Evolutionary conservation across 2,329 filamentous ascomycete genomes (phyloP).

Genomic region (Neodidymelliopsis sp.): DNA sequence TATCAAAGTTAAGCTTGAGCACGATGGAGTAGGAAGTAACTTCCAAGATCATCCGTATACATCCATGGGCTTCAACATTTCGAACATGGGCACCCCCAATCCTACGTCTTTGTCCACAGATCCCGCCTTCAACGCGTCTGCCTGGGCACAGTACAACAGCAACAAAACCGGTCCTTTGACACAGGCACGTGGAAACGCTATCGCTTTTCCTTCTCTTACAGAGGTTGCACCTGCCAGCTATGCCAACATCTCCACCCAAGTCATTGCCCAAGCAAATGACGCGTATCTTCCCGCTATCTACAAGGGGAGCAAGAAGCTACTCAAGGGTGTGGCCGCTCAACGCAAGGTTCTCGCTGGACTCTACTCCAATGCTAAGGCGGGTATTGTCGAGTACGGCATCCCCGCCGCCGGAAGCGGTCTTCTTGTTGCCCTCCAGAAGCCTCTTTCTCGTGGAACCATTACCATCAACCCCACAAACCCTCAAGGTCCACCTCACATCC

Average conservation of each 20-base stretch:
- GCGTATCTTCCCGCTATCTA: constrained; percentile 36
- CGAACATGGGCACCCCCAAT: constrained; percentile 33
- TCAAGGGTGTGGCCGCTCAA: constrained; percentile 34
- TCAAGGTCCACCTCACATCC: constrained; percentile 35
- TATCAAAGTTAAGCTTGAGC: constrained; percentile 34
- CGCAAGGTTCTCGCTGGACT: constrained; percentile 37
- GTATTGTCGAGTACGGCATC: constrained; percentile 36
- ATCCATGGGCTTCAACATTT: constrained; percentile 28
- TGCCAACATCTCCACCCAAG: constrained; percentile 22
- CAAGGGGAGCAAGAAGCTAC: constrained; percentile 33
- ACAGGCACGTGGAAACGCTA: constrained; percentile 33
- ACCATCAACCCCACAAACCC: constrained; percentile 35
- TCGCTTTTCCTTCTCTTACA: constrained; percentile 39
- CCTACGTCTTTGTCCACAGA: constrained; percentile 29
- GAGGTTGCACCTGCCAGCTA: constrained; percentile 31
- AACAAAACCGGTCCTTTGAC: constrained; percentile 40
- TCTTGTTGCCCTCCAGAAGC: constrained; percentile 45
- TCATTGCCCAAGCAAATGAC: constrained; percentile 19
- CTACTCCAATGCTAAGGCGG: constrained; percentile 31
- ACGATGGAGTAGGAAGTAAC: constrained; percentile 44
- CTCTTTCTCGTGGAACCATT: constrained; percentile 50
- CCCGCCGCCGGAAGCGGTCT: constrained; percentile 45
- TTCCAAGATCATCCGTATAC: constrained; percentile 46
- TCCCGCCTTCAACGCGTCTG: constrained; percentile 37
- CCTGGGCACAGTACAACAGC: constrained; percentile 34